phyloP scores from a whole-genome alignment of 176 grass and related monocot genomes.

The Musa beccarii region DNA sequence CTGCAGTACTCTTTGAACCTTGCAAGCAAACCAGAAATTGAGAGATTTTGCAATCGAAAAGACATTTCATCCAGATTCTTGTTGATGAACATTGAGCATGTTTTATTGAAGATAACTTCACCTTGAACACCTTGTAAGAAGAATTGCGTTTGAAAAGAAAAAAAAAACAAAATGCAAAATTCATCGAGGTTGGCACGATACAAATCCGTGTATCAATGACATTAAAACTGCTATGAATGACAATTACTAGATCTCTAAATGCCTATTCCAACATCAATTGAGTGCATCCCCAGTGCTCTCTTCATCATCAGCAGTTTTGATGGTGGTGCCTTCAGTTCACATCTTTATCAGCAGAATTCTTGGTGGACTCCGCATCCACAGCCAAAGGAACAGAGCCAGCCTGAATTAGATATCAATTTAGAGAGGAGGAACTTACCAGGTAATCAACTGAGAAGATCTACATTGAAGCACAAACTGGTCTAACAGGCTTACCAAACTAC shows the following conservation, averaged over 20 bases:
- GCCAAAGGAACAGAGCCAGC: slow-evolving; percentile 44
- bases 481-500: slow-evolving; percentile 49
- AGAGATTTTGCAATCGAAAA: background rate
- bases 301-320: no score
- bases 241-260: background rate
- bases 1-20: background rate
- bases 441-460: background rate
- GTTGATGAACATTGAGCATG: background rate
- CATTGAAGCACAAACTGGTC: background rate
- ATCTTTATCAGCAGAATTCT: no score
- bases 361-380: slow-evolving; percentile 11
- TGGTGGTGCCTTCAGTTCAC: no score
- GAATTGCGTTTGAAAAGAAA: background rate
- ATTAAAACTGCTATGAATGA: background rate
- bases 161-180: background rate
- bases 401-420: slow-evolving; percentile 14
- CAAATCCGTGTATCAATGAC: slow-evolving; percentile 1
- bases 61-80: background rate
- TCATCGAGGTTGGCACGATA: background rate
- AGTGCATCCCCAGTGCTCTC: background rate
- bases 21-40: background rate
- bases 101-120: background rate
- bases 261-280: background rate
- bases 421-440: background rate
- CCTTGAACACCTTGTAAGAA: background rate